phyloP scores from a whole-genome alignment of 2,329 filamentous ascomycete species.

The Fusarium buharicum region DNA sequence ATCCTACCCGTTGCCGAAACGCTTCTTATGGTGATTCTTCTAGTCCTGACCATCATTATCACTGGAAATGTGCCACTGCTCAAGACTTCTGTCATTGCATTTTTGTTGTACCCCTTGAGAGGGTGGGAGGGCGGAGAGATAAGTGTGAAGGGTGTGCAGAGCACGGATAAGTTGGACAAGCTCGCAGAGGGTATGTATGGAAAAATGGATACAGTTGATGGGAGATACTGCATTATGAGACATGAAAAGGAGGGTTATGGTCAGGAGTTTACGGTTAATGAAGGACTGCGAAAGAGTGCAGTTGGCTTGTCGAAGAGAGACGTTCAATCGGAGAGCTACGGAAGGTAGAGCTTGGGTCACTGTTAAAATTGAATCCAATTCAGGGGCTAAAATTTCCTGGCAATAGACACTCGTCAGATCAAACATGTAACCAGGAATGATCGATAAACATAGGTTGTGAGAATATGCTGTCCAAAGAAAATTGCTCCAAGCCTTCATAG shows the following conservation, averaged over 20 bases:
- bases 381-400: too few relatives aligned
- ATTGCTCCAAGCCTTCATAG: slow-evolving; percentile 28
- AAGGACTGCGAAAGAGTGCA: neutral
- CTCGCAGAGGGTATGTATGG: neutral
- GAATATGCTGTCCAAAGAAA: slow-evolving; percentile 36
- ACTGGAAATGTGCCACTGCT: slow-evolving; percentile 2
- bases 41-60: neutral
- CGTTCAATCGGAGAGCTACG: too few relatives aligned
- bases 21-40: neutral
- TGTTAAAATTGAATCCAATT: too few relatives aligned
- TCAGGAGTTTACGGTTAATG: neutral
- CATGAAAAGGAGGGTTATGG: neutral
- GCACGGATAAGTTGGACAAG: neutral
- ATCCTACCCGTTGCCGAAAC: slow-evolving; percentile 5
- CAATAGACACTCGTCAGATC: neutral
- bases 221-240: neutral
- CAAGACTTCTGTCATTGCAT: slow-evolving; percentile 10
- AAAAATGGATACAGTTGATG: neutral
- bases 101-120: neutral
- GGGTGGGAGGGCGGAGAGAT: neutral
- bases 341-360: too few relatives aligned
- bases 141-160: neutral
- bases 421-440: slow-evolving; percentile 35
- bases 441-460: slow-evolving; percentile 38
- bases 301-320: neutral